phyloP scores from a whole-genome alignment of 2,329 filamentous ascomycete genomes.

The Parafenestella ontariensis region DNA sequence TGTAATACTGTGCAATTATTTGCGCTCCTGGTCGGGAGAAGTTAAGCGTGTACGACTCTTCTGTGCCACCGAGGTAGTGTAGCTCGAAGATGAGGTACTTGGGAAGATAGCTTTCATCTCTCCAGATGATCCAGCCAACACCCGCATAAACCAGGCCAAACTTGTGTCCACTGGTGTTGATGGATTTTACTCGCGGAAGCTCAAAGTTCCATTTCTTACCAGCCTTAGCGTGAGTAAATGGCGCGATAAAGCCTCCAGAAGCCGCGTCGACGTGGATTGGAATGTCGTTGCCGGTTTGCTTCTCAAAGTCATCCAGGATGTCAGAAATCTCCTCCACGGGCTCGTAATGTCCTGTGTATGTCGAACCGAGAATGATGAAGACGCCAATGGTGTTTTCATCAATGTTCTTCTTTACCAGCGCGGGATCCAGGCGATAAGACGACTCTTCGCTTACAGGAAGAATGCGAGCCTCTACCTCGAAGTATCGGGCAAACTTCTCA shows the following conservation, averaged over 20 bases:
- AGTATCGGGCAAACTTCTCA: constrained; percentile 74
- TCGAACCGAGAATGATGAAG: constrained; percentile 74
- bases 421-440: constrained; percentile 67
- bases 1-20: constrained; percentile 76
- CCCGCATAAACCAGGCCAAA: constrained; percentile 71
- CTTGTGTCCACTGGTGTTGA: constrained; percentile 71
- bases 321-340: constrained; percentile 72
- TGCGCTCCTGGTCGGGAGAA: constrained; percentile 75
- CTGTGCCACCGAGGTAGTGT: constrained; percentile 74
- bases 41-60: constrained; percentile 74
- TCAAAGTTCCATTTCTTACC: constrained; percentile 70
- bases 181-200: constrained; percentile 68
- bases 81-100: constrained; percentile 74
- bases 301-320: constrained; percentile 68
- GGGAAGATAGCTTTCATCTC: constrained; percentile 69
- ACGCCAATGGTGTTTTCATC: constrained; percentile 81
- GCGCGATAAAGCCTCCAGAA: constrained; percentile 67
- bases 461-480: constrained; percentile 73
- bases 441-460: constrained; percentile 68
- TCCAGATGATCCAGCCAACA: constrained; percentile 66
- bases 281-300: constrained; percentile 67
- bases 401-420: constrained; percentile 69
- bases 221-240: constrained; percentile 64
- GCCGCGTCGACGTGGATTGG: constrained; percentile 72
- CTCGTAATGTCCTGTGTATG: constrained; percentile 77